A percentile compares a stretch with the other conserved stretches of the same genome.
phyloP scores from a whole-genome alignment of 2,329 filamentous ascomycete species.

The Xylariaceae sp. region DNA sequence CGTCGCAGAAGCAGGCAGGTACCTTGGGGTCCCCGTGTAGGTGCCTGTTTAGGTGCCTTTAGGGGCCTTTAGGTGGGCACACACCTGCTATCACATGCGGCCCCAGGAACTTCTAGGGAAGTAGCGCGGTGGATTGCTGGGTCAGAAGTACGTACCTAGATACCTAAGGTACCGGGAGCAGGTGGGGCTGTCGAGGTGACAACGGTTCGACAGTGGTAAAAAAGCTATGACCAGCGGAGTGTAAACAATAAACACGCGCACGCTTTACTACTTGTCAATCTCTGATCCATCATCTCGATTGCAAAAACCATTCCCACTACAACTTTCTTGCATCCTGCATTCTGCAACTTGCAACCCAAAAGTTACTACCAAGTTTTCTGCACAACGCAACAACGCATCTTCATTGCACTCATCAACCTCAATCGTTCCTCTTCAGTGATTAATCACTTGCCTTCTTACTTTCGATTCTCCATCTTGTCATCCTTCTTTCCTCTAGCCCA shows the following conservation, averaged over 20 bases:
- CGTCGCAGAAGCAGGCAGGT: neutral
- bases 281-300: neutral
- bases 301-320: neutral
- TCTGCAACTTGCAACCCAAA: neutral
- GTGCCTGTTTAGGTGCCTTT: neutral
- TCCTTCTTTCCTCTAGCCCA: neutral
- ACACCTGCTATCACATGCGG: no score
- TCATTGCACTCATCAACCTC: neutral
- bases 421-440: conserved; percentile 1
- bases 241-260: conserved; percentile 1
- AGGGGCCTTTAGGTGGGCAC: no score
- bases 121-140: neutral
- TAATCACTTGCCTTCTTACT: neutral
- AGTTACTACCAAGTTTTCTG: no score
- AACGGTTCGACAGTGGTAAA: neutral
- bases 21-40: neutral
- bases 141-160: neutral
- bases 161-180: neutral
- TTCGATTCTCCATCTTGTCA: neutral
- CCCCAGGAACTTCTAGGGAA: neutral
- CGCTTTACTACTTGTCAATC: neutral
- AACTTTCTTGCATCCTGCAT: neutral
- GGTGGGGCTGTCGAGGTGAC: neutral
- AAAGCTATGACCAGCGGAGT: neutral
- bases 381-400: no score